A percentile compares a stretch with the other conserved stretches of the same genome.
Conservation (phyloP, 2,329 filamentous ascomycete species). For the Stylonectria norvegica region DNA sequence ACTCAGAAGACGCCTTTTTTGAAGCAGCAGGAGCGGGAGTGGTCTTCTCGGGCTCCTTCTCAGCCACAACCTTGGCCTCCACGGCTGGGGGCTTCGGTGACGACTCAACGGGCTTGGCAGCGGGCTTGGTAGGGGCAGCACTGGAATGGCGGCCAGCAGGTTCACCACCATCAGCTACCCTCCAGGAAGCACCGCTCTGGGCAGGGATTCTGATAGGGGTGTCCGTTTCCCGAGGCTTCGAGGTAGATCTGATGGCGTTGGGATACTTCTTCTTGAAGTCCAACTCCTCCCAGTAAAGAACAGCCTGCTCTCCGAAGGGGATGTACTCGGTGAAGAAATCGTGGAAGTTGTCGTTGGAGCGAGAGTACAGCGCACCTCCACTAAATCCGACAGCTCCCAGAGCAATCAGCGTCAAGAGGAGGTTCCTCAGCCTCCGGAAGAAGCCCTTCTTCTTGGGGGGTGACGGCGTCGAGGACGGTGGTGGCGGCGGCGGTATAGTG, state of each 20-base stretch:
- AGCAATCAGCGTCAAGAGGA: slow-evolving; percentile 72
- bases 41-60: slow-evolving; percentile 33
- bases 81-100: slow-evolving; percentile 26
- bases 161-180: slow-evolving; percentile 61
- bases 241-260: slow-evolving; percentile 42
- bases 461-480: slow-evolving; percentile 29
- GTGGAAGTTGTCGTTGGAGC: slow-evolving; percentile 95
- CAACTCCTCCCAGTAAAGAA: slow-evolving; percentile 91
- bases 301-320: slow-evolving; percentile 89
- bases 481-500: slow-evolving; percentile 29
- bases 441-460: slow-evolving; percentile 59
- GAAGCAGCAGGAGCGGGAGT: slow-evolving; percentile 18
- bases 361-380: slow-evolving; percentile 87
- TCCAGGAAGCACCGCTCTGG: slow-evolving; percentile 81
- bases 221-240: slow-evolving; percentile 53
- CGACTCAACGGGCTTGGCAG: slow-evolving; percentile 30
- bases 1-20: slow-evolving; percentile 9
- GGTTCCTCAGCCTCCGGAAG: slow-evolving; percentile 70
- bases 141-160: slow-evolving; percentile 56
- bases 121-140: slow-evolving; percentile 40
- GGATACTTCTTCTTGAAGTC: slow-evolving; percentile 86
- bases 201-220: slow-evolving; percentile 78
- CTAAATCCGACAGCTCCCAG: slow-evolving; percentile 76
- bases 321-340: slow-evolving; percentile 98
- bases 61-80: slow-evolving; percentile 22